Evolutionary conservation across 2,329 filamentous ascomycete genomes (phyloP), one percentile per base, ranked within the genome.

Genomic region (Thielaviopsis musarum): DNA sequence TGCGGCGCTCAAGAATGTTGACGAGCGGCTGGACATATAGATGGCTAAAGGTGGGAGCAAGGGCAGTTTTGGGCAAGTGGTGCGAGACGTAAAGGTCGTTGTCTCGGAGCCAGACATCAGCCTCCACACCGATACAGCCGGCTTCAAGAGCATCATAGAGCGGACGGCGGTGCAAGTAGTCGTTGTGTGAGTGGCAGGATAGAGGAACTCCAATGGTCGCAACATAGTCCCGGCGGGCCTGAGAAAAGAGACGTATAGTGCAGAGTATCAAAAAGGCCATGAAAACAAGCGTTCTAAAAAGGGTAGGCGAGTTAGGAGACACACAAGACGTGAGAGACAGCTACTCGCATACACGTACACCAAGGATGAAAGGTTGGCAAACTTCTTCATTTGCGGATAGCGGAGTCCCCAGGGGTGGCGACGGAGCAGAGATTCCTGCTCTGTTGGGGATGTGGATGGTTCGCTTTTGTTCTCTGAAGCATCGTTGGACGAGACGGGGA

Each of bases 1-100:
- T 67, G 1, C 74, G 75, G 63, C 82, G 68, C 34, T 78, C 70
- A 0, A 88, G 74, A 4, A 87, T 72, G 1, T 78, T 70, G 19
- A 84, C 69, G 0, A 89, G 67, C 0, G 84, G 85, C 34, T 83
- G 72, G 52, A 88, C 70, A 66, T 88, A 88, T 12, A 88, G 74
- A 3, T 64, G 72, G 66, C 62, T 61, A n/a, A 88, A 78, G 0
- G 83, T 87, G 28, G 78, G 76, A 58, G 77, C 75, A 19, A 68
- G 66, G 2, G 76, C 74, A 17, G 49, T 34, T 13, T 48, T 34
- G n/a, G 48, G 49, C 7, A 49, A 19, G 22, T 52, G 52, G 66
- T 89, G 85, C 2, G 83, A 83, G 52, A 89, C 79, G 52, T 79
- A 79, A 5, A 88, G 73, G 12, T 72, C 70, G 28, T 67, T 67